A percentile compares a stretch with the other conserved stretches of the same genome.
phyloP scores from a whole-genome alignment of 2,329 filamentous ascomycete species.

The Aspergillus hortae region DNA sequence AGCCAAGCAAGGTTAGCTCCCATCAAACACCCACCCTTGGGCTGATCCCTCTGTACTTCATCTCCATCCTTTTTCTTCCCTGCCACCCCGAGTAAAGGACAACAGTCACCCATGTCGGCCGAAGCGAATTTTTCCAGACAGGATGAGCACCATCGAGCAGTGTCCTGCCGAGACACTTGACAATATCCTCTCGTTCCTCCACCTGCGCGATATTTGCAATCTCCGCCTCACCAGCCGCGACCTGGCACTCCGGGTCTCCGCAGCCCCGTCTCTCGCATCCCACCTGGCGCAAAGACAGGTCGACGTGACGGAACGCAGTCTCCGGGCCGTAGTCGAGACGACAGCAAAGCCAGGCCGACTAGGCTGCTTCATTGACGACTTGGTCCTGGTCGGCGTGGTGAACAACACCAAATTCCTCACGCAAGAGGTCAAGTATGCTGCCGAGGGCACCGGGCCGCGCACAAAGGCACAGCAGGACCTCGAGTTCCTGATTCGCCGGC shows the following conservation, averaged over 20 bases:
- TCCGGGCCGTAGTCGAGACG: background rate
- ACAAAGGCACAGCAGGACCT: background rate
- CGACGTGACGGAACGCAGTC: background rate
- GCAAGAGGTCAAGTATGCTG: background rate
- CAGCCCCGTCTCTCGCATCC: background rate
- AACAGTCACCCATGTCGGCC: background rate
- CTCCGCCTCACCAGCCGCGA: background rate
- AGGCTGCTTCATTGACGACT: background rate
- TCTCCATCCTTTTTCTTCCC: background rate
- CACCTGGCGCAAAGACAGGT: background rate
- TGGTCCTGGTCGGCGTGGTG: constrained; percentile 4
- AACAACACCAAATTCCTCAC: constrained; percentile 4
- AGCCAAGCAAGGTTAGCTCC: background rate
- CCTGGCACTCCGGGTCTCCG: background rate
- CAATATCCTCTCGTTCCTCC: constrained; percentile 1
- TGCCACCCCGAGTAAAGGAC: background rate
- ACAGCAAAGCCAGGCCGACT: constrained; percentile 2
- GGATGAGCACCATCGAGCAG: background rate
- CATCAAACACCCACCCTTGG: background rate
- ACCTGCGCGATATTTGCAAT: constrained; percentile 1
- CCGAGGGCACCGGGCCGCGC: background rate
- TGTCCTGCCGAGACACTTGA: constrained; percentile 2
- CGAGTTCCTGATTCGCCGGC: background rate
- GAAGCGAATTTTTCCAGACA: background rate
- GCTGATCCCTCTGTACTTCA: background rate